Evolutionary conservation across 441 rosid species (phyloP), one percentile per base, ranked within the genome.

Genomic region (Populus tomentosa): DNA sequence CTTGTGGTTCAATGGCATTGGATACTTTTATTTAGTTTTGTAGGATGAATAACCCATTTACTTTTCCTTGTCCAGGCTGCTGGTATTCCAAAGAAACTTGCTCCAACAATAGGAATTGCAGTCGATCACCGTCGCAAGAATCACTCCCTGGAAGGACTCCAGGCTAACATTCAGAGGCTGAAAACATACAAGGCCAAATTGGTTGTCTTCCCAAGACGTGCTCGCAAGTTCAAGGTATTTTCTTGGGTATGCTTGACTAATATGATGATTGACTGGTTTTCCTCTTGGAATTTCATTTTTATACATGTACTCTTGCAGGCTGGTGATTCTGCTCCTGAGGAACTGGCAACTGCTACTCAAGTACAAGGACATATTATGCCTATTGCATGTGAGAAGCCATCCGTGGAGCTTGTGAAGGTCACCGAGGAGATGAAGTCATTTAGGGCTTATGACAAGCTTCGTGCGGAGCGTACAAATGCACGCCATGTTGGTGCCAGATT

Each of bases 111-210:
- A 0, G 98, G 97, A 56, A 88, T 94, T 24, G 72, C 95, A 6
- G 94, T 94, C 69, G 98, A 93, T 75, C 93, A 94, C 38, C 90
- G 94, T 0, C 89, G 94, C 40, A 89, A 83, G 82, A 94, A 94
- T 82, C 75, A 91, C 13, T 94, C 95, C 18, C 75, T 90, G 74
- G 97, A 94, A 81, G 86, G 97, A 76, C 92, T 92, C 64, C 97
- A 90, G 71, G 76, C 91, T 73, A 94, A 92, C 86, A 89, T 90
- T 77, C 97, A 91, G 87, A 91, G 98, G 91, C 84, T 93, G 77
- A 94, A 94, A 86, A 93, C 97, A 24, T 92, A 91, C 93, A 94
- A 92, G 90, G 94, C 97, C 64, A 94, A 94, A 79, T 76, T 94
- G 84, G 97, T 92, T 30, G 92, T 94, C 78, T 94, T 94, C 94